Percentiles rank a stretch among this genome's conserved stretches.
Evolutionary conservation across 1,284 basidiomycete genomes (phyloP).

Genomic region (Cystobasidium pallidum): DNA sequence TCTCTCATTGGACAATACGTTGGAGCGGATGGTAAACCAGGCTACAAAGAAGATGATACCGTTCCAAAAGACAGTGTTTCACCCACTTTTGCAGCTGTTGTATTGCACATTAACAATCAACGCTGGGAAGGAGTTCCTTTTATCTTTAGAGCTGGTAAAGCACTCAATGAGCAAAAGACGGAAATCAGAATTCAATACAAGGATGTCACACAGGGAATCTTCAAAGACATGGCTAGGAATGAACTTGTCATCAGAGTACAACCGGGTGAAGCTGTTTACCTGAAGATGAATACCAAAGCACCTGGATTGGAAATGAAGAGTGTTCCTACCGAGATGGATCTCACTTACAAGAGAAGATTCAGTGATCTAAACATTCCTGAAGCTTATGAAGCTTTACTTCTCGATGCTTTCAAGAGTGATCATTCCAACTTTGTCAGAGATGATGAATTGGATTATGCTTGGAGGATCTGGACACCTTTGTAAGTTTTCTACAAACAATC

Average conservation of each 20-base stretch:
- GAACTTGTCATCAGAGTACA: constrained; percentile 95
- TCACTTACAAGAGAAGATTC: constrained; percentile 94
- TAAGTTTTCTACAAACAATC: constrained; percentile 35
- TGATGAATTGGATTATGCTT: constrained; percentile 91
- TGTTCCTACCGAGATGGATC: constrained; percentile 91
- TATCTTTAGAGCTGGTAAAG: constrained; percentile 95
- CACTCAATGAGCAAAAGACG: constrained; percentile 93
- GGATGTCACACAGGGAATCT: constrained; percentile 92
- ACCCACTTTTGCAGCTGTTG: constrained; percentile 87
- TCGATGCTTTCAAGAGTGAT: constrained; percentile 60
- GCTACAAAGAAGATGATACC: constrained; percentile 93
- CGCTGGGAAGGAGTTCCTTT: constrained; percentile 97
- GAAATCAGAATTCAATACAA: constrained; percentile 96
- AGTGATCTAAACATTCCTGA: constrained; percentile 53
- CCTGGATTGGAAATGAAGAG: constrained; percentile 86
- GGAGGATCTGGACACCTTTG: constrained; percentile 66
- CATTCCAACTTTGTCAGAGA: constrained; percentile 79
- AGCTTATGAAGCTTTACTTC: constrained; percentile 51
- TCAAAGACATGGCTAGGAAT: constrained; percentile 90
- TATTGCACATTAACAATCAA: constrained; percentile 87
- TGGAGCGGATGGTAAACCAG: constrained; percentile 78
- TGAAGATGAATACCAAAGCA: constrained; percentile 91
- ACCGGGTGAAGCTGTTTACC: constrained; percentile 89
- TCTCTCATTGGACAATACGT: constrained; percentile 91
- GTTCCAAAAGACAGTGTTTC: constrained; percentile 88